A percentile compares a stretch with the other conserved stretches of the same genome.
These are phyloP conservation scores for Penicillium janthinellum DNA, from an alignment of 2,329 filamentous ascomycete genomes.

Conservation along the genomic window DNA sequence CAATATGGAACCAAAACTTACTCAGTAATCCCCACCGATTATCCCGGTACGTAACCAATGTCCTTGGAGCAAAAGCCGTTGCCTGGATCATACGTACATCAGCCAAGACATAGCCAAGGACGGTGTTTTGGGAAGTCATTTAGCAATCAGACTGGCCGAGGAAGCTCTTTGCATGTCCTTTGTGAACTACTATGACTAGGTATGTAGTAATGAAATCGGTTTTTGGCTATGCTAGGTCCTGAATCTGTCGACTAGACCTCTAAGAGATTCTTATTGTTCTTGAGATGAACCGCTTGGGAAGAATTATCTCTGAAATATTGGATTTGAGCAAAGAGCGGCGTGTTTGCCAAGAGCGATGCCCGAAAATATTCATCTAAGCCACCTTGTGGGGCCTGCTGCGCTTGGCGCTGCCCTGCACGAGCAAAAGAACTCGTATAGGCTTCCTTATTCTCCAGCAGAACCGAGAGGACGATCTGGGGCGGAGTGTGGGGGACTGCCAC, in stretches of 20 bases:
- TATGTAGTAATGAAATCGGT: no score
- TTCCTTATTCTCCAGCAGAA: conserved; percentile 1
- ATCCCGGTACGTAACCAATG: conserved; percentile 12
- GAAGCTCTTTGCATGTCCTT: background rate
- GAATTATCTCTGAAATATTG: background rate
- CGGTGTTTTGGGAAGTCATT: background rate
- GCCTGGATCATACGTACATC: conserved; percentile 12
- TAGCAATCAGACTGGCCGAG: background rate
- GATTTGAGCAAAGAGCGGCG: background rate
- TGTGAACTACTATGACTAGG: background rate
- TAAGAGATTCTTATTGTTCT: background rate
- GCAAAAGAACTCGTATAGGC: conserved; percentile 6
- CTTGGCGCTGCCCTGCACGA: background rate
- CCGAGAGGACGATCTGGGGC: background rate
- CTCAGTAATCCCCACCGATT: conserved; percentile 6
- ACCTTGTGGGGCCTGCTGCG: conserved; percentile 15
- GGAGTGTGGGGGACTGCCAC: background rate
- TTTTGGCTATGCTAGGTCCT: background rate
- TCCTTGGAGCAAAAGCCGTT: conserved; percentile 20
- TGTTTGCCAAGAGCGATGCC: conserved; percentile 10
- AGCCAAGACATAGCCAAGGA: conserved; percentile 19
- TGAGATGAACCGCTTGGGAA: background rate
- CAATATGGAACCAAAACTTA: conserved; percentile 8
- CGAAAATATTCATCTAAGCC: conserved; percentile 20
- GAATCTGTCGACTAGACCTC: background rate